Evolutionary conservation across 176 grass and related monocot genomes (phyloP).

Genomic region (Avena atlantica): DNA sequence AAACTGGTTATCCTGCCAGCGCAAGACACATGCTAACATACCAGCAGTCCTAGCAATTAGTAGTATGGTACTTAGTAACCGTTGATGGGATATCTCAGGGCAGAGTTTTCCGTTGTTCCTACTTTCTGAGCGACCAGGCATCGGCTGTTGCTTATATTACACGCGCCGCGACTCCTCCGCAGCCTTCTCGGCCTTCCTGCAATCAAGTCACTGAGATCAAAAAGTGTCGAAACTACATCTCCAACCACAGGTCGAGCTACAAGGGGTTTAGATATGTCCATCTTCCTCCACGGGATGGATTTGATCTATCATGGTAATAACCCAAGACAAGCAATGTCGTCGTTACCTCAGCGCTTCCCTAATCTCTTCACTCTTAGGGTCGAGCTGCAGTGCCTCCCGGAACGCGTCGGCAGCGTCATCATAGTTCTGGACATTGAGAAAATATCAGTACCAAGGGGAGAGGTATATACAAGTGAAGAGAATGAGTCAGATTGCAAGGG

Average conservation of each 20-base stretch:
- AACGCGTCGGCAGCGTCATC: too few species aligned
- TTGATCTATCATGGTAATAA: neutral
- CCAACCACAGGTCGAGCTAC: neutral
- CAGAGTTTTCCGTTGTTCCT: neutral
- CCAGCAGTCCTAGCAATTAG: neutral
- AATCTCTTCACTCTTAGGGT: neutral
- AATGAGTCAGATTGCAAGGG: too few species aligned
- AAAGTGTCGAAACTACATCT: neutral
- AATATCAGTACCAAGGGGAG: too few species aligned
- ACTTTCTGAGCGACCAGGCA: neutral
- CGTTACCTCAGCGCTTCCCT: conserved; percentile 4
- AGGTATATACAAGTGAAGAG: too few species aligned
- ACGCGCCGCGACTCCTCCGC: neutral
- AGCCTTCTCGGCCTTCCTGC: conserved; percentile 17
- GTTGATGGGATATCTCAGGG: neutral
- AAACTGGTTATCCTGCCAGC: neutral
- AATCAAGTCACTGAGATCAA: neutral
- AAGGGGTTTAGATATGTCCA: neutral
- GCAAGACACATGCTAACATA: neutral
- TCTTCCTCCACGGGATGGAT: neutral
- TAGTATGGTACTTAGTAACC: neutral
- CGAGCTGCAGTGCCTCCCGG: too few species aligned
- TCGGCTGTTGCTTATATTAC: neutral
- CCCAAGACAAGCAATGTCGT: neutral
- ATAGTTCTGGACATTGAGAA: too few species aligned